Conservation (phyloP, 495 filamentous ascomycete species). For the Aspergillus sparsus region DNA sequence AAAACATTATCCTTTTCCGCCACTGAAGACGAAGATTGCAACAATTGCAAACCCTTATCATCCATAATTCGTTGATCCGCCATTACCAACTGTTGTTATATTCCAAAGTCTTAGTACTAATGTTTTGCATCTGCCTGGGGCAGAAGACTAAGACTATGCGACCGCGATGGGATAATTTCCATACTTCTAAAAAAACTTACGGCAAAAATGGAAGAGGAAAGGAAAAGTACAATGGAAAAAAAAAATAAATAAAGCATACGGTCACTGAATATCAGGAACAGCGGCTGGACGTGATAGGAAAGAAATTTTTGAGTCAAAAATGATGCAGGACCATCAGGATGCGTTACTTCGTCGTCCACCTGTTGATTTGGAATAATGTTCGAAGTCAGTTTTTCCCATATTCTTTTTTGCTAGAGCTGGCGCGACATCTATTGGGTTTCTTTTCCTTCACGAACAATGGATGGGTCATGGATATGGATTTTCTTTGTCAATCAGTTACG, state of each 20-base stretch:
- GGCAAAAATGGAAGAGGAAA: not conserved
- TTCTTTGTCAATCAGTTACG: slow-evolving; percentile 16
- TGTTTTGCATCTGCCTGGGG: slow-evolving; percentile 18
- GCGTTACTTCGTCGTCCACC: not conserved
- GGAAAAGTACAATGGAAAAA: slow-evolving; percentile 1
- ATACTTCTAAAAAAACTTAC: not conserved
- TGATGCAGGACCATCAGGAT: not conserved
- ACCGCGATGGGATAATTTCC: not conserved
- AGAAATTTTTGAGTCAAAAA: not conserved
- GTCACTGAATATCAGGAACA: not conserved
- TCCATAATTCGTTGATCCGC: slow-evolving; percentile 15
- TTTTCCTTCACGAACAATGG: slow-evolving; percentile 2
- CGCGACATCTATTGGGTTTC: slow-evolving; percentile 13
- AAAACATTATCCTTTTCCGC: slow-evolving; percentile 5
- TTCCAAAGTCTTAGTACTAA: slow-evolving; percentile 5
- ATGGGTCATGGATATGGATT: slow-evolving; percentile 17
- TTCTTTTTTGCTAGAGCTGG: slow-evolving; percentile 15
- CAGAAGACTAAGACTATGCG: slow-evolving; percentile 3
- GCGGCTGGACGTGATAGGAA: not conserved
- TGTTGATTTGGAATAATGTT: not conserved
- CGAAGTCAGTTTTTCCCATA: not conserved
- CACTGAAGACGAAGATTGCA: slow-evolving; percentile 27
- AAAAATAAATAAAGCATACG: not conserved
- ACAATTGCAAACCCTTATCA: slow-evolving; percentile 18
- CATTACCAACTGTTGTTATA: slow-evolving; percentile 15